Conservation (phyloP, 2,329 filamentous ascomycete genomes). For the Fusarium sp. region DNA sequence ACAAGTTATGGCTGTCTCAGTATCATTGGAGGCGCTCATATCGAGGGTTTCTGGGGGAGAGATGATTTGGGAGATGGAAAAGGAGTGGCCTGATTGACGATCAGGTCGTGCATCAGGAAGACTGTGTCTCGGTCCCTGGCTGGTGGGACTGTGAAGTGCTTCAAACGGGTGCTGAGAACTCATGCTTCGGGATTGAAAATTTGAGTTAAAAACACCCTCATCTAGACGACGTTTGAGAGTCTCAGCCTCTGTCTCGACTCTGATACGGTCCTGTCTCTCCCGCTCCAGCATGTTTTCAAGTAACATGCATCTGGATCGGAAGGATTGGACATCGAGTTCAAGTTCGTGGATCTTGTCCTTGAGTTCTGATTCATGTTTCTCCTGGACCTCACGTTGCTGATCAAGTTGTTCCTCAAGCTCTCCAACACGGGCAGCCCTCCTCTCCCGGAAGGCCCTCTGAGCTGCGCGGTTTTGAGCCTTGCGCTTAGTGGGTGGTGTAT, state of each 20-base stretch:
- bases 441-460: constrained; percentile 88
- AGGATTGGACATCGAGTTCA: constrained; percentile 73
- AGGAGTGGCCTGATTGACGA: constrained; percentile 51
- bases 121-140: constrained; percentile 42
- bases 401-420: constrained; percentile 76
- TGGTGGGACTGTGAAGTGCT: constrained; percentile 42
- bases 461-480: constrained; percentile 95
- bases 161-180: constrained; percentile 42
- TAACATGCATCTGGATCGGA: constrained; percentile 67
- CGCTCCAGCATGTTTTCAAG: constrained; percentile 71
- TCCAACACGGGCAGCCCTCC: constrained; percentile 83
- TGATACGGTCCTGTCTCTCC: constrained; percentile 61
- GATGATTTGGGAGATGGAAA: constrained; percentile 67
- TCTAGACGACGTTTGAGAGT: constrained; percentile 46
- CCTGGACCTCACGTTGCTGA: constrained; percentile 65
- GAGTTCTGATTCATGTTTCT: constrained; percentile 66
- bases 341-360: constrained; percentile 66
- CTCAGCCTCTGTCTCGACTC: constrained; percentile 53
- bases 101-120: constrained; percentile 41
- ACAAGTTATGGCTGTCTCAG: constrained; percentile 57
- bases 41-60: constrained; percentile 59
- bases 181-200: constrained; percentile 42
- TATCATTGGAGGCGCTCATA: constrained; percentile 43
- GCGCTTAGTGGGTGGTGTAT: constrained; percentile 90
- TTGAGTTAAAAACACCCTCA: constrained; percentile 41